These are phyloP conservation scores for Candida albicans DNA, from an alignment of 1,139 yeast genomes.

Conservation along the genomic window DNA sequence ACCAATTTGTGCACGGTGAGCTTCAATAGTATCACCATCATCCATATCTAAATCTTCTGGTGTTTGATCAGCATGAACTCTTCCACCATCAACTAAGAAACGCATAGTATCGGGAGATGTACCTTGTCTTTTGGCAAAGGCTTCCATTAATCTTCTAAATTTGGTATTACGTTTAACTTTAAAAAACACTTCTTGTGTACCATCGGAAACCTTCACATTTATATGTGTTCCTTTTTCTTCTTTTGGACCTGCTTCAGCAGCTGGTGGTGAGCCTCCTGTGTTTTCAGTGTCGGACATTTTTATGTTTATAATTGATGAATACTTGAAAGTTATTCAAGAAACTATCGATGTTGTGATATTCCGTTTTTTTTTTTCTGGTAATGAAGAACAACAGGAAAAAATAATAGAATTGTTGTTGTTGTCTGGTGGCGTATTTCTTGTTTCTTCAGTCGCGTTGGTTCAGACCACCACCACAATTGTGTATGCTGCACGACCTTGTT, in stretches of 20 bases:
- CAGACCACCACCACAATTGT: too few species aligned
- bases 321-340: neutral
- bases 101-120: conserved; percentile 79
- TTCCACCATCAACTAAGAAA: conserved; percentile 90
- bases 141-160: conserved; percentile 93
- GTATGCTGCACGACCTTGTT: neutral
- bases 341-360: neutral
- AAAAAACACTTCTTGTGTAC: conserved; percentile 90
- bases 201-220: conserved; percentile 91
- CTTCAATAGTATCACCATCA: conserved; percentile 95
- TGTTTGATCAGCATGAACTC: conserved; percentile 84
- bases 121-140: conserved; percentile 97
- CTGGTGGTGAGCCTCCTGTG: conserved; percentile 2
- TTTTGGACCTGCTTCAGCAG: conserved; percentile 37
- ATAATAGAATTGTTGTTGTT: too few species aligned
- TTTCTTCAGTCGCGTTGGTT: too few species aligned
- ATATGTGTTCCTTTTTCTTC: conserved; percentile 76
- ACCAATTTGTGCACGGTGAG: conserved; percentile 94
- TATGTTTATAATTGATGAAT: neutral
- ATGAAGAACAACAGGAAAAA: too few species aligned
- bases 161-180: conserved; percentile 93
- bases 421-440: too few species aligned
- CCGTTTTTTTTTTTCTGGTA: neutral
- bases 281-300: conserved; percentile 37
- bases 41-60: conserved; percentile 91